phyloP scores from a whole-genome alignment of 768 basidiomycete species.

The Tylopilus vinaceipallidus region DNA sequence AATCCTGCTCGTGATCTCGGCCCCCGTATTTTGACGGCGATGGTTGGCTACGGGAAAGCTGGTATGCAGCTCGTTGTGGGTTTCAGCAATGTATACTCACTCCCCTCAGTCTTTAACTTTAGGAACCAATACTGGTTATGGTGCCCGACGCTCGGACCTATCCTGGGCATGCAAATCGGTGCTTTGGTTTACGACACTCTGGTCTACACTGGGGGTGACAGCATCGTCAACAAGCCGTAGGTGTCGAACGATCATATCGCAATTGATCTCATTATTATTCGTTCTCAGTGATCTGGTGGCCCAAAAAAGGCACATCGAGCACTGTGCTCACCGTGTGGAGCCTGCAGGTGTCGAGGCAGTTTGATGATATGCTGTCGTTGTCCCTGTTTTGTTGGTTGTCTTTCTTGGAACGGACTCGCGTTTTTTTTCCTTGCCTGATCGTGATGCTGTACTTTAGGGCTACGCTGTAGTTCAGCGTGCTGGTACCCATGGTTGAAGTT shows the following conservation, averaged over 20 bases:
- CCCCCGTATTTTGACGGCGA: slow-evolving; percentile 63
- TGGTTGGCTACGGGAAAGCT: slow-evolving; percentile 64
- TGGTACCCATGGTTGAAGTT: no score
- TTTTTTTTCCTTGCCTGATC: not conserved
- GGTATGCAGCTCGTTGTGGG: slow-evolving; percentile 36
- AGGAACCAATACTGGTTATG: slow-evolving; percentile 72
- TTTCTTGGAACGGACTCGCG: not conserved
- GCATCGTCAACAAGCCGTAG: slow-evolving; percentile 53
- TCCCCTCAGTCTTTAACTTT: slow-evolving; percentile 22
- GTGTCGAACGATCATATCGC: not conserved
- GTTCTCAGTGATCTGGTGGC: slow-evolving; percentile 10
- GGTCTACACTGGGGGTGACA: slow-evolving; percentile 56
- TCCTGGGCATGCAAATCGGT: slow-evolving; percentile 56
- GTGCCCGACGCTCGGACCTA: slow-evolving; percentile 59
- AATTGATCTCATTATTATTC: not conserved
- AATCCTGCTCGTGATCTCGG: slow-evolving; percentile 76
- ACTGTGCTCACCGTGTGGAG: slow-evolving; percentile 2
- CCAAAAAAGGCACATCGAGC: slow-evolving; percentile 16
- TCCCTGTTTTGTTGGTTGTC: not conserved
- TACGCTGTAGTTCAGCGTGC: no score
- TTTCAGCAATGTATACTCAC: not conserved
- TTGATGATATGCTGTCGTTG: not conserved
- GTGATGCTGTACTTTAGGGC: not conserved
- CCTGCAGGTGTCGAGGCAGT: slow-evolving; percentile 2
- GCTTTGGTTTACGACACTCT: slow-evolving; percentile 57